Base-by-base conservation (phyloP, 108 stramenopile genomes). In the Mayamaea pseudoterrestris region DNA sequence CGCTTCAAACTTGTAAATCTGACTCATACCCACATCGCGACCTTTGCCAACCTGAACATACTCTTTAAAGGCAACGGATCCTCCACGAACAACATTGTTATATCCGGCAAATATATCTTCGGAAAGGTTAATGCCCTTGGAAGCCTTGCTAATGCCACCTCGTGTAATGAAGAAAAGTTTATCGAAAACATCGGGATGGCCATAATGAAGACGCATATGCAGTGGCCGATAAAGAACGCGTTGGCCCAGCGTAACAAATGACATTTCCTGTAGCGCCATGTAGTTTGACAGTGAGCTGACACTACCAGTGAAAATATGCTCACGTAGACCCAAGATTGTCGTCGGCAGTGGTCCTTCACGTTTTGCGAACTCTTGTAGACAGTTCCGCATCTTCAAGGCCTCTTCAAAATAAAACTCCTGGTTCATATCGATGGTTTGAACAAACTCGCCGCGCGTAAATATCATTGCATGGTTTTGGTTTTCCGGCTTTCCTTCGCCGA, bases 371-470 rank as follows among this genome's bases (percentile, higher is more conserved):
- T 98, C 97, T 55, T 95, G 86, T 12, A 98, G 76, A 46, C 91
- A 75, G 45, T 95, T 95, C 28, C 97, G 78, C 93, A 96, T 98
- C 68, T 98, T 98, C 5, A 96, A 68, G 0, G 94, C 89, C 62
- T 98, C 97, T 65, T 98, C 97, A 57, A 98, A 98, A 74, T 95
- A 94, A 24, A 90, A 93, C 52, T 96, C 95, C 58, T 98, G 97
- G 68, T 98, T 98, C 97, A 98, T 98, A 66, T 98, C 97, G 68
- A 98, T 96, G 0, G 95, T 95, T 60, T 98, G 97, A 14, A 98
- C 53, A 41, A 90, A 88, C 66, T 96, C 93, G 36, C 94, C 93
- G 7, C 97, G 70, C 3, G 93, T 93, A 73, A 98, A 98, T 35
- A 98, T 93, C 69, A 98, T 85, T 35, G 97, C 97, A 46, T 96